Evolutionary conservation across 495 filamentous ascomycete genomes (phyloP).

Genomic region (Bacidia rubella): DNA sequence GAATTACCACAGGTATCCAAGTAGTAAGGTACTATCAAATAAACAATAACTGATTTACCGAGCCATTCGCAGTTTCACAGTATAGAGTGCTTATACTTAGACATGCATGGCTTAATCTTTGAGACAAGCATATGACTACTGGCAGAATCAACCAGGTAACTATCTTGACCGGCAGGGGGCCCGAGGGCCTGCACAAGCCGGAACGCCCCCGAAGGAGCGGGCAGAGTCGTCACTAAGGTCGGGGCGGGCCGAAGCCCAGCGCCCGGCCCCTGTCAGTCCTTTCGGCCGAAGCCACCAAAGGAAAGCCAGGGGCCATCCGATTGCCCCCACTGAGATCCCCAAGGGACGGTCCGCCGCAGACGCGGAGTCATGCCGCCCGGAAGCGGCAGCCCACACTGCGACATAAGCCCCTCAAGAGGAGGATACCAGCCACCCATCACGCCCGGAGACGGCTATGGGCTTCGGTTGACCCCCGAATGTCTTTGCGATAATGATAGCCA

Average conservation of each 20-base stretch:
- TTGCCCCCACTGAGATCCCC: slow-evolving; percentile 37
- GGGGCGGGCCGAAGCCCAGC: slow-evolving; percentile 10
- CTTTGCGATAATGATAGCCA: slow-evolving; percentile 29
- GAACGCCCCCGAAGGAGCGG: slow-evolving; percentile 14
- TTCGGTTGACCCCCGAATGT: slow-evolving; percentile 29
- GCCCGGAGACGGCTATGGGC: slow-evolving; percentile 24
- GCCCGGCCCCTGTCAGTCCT: slow-evolving; percentile 14
- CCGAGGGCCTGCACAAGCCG: slow-evolving; percentile 3
- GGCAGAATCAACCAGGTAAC: slow-evolving; percentile 59
- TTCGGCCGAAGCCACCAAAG: slow-evolving; percentile 14
- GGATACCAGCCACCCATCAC: slow-evolving; percentile 23
- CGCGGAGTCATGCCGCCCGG: neutral
- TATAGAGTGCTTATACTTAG: slow-evolving; percentile 58
- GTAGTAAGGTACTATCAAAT: slow-evolving; percentile 61
- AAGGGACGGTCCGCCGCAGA: slow-evolving; percentile 26
- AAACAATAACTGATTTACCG: slow-evolving; percentile 63
- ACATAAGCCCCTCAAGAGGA: slow-evolving; percentile 29
- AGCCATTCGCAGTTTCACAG: slow-evolving; percentile 59
- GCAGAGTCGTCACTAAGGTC: slow-evolving; percentile 15
- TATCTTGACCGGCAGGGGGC: slow-evolving; percentile 28
- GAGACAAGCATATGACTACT: slow-evolving; percentile 62
- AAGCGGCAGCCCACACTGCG: slow-evolving; percentile 14
- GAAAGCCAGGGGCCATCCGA: slow-evolving; percentile 24
- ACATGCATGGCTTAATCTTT: slow-evolving; percentile 65
- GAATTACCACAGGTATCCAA: slow-evolving; percentile 62